Evolutionary conservation across 1,284 basidiomycete species (phyloP), one percentile per base, ranked within the genome.

Genomic region (Chondrostereum purpureum): DNA sequence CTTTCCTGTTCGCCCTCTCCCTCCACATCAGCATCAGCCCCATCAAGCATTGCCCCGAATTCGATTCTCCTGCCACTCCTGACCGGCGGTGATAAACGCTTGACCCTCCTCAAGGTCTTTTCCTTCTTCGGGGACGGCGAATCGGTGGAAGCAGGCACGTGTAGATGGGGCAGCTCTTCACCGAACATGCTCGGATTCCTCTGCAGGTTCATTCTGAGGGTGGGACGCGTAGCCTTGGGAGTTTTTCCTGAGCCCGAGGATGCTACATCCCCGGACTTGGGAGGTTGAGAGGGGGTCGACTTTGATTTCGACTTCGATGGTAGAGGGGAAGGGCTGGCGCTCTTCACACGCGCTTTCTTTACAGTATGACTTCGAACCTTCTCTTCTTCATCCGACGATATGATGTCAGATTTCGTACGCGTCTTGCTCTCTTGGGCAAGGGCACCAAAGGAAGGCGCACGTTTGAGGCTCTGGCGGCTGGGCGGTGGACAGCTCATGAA

Each of bases 321-420:
- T 39, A 64, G 60, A 20, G 59, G 52, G 2, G 61, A 42, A 3
- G 46, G 53, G 12, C 49, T 44, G 21, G 47, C 45, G 8, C 58
- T 63, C 58, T 69, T 71, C 31, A 69, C 74, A 47, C 77, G 73
- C 44, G 73, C 64, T 60, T 83, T 83, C 70, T 88, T 88, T 36
- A 72, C 77, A 38, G 69, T 68, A 52, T 69, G 70, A 45, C 67
- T 70, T 35, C 81, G 73, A 35, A 72, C 55, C 57, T 78, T 80
- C 64, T 88, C 84, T 58, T 88, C 85, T 52, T 88, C 85, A 53
- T 88, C 85, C 18, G 82, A 84, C 14, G 83, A 83, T 23, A 62
- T 54, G 19, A 11, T 11, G 10, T 14, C 24, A 2, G 39, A 41
- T 52, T 52, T 39, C 46, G 57, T 48, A 42, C 50, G 50, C 42